A percentile compares a stretch with the other conserved stretches of the same genome.
Conservation (phyloP, 2,329 filamentous ascomycete species). For the Hysterium pulicare region DNA sequence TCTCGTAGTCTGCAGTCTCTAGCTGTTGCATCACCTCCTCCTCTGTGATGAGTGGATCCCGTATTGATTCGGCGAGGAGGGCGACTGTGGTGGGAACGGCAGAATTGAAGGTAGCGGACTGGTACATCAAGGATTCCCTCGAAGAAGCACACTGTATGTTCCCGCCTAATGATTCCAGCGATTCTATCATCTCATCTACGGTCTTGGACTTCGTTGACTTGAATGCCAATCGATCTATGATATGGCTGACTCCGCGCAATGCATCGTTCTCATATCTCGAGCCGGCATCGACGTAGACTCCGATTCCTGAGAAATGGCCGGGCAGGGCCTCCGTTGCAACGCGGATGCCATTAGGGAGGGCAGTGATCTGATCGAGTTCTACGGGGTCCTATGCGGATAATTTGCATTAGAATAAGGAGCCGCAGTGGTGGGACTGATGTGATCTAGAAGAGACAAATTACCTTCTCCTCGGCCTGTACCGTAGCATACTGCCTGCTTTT, state of each 20-base stretch:
- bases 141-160: constrained; percentile 97
- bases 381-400: constrained; percentile 66
- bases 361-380: constrained; percentile 84
- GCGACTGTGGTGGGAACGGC: constrained; percentile 79
- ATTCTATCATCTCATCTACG: constrained; percentile 82
- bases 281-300: constrained; percentile 92
- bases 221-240: constrained; percentile 93
- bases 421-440: background rate
- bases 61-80: constrained; percentile 89
- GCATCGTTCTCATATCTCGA: constrained; percentile 88
- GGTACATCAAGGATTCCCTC: constrained; percentile 96
- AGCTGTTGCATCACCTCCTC: constrained; percentile 84
- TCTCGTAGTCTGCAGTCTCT: constrained; percentile 90
- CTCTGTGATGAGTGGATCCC: constrained; percentile 78
- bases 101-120: constrained; percentile 94
- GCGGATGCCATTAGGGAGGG: constrained; percentile 84
- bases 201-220: constrained; percentile 73
- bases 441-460: constrained; percentile 11
- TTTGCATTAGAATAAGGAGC: background rate
- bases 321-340: constrained; percentile 93
- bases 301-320: constrained; percentile 90
- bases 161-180: constrained; percentile 82
- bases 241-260: constrained; percentile 87
- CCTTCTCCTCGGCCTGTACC: constrained; percentile 33
- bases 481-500: constrained; percentile 27